A percentile compares a stretch with the other conserved stretches of the same genome.
phyloP scores from a whole-genome alignment of 345 rosid genomes.

The Jatropha curcas region DNA sequence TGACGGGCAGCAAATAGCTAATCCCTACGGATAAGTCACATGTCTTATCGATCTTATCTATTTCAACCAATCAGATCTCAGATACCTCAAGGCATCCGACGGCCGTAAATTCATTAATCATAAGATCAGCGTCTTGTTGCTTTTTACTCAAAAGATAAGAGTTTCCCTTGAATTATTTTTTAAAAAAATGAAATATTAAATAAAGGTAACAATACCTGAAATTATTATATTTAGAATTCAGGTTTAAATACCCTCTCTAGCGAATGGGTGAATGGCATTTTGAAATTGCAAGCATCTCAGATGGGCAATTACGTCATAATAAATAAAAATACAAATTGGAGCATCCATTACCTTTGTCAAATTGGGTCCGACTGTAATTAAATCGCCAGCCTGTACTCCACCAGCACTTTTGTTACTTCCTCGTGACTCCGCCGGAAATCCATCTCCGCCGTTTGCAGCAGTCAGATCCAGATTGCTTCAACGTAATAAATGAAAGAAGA shows the following conservation, averaged over 20 bases:
- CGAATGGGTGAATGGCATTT: background rate
- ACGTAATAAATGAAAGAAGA: no score
- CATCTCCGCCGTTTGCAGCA: background rate
- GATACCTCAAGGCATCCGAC: background rate
- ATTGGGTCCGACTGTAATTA: background rate
- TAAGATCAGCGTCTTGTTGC: no score
- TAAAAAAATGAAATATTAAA: no score
- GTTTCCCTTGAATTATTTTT: no score
- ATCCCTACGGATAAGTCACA: background rate
- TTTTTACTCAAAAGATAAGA: no score
- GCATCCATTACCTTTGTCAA: background rate
- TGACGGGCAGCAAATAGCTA: background rate
- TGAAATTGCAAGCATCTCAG: background rate
- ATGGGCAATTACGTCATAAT: conserved; percentile 1
- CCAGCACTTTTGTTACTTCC: no score
- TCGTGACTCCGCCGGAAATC: background rate
- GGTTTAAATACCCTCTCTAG: background rate
- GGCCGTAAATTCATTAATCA: background rate
- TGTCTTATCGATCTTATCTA: conserved; percentile 10
- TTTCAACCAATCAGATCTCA: background rate
- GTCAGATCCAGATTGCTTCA: background rate
- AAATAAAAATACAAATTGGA: background rate
- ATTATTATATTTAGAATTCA: no score
- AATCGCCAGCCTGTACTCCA: conserved; percentile 3
- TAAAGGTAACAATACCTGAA: no score